Evolutionary conservation across 2,329 filamentous ascomycete genomes (phyloP).

Genomic region (Claviceps quebecensis): DNA sequence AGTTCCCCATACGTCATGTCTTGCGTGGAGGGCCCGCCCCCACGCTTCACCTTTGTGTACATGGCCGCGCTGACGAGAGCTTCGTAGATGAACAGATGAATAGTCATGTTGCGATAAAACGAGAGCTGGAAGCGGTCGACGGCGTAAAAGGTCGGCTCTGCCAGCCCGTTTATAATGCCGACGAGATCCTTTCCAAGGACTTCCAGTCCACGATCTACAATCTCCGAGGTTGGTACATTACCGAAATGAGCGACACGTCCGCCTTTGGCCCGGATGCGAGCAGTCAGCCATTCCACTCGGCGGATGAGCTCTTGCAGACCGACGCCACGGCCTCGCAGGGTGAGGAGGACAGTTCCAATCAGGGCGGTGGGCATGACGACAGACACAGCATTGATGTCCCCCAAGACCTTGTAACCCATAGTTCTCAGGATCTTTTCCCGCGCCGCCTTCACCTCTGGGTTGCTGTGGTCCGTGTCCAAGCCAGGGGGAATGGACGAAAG

Average conservation of each 20-base stretch:
- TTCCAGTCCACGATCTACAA: slow-evolving; percentile 80
- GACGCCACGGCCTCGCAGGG: slow-evolving; percentile 79
- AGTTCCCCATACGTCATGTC: slow-evolving; percentile 64
- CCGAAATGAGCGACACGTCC: slow-evolving; percentile 91
- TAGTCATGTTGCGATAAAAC: slow-evolving; percentile 99
- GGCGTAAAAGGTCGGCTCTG: slow-evolving; percentile 86
- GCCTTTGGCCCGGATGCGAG: slow-evolving; percentile 69
- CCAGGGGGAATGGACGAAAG: slow-evolving; percentile 29
- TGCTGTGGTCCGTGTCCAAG: slow-evolving; percentile 30
- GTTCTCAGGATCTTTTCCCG: slow-evolving; percentile 67
- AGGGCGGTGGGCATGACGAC: slow-evolving; percentile 97
- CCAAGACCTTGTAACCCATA: slow-evolving; percentile 80
- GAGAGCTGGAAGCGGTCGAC: slow-evolving; percentile 94
- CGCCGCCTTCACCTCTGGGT: slow-evolving; percentile 36
- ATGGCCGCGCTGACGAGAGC: slow-evolving; percentile 79
- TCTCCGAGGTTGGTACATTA: slow-evolving; percentile 59
- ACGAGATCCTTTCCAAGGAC: slow-evolving; percentile 85
- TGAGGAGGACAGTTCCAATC: slow-evolving; percentile 85
- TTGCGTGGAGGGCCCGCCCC: slow-evolving; percentile 71
- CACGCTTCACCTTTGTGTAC: slow-evolving; percentile 82
- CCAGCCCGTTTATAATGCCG: slow-evolving; percentile 61
- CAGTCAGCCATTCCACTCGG: slow-evolving; percentile 79
- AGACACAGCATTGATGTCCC: slow-evolving; percentile 89
- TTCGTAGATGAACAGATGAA: slow-evolving; percentile 92
- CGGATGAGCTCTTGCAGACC: slow-evolving; percentile 75